Evolutionary conservation across 2,329 filamentous ascomycete genomes (phyloP), one percentile per base, ranked within the genome.

Genomic region (Alternaria alternata): DNA sequence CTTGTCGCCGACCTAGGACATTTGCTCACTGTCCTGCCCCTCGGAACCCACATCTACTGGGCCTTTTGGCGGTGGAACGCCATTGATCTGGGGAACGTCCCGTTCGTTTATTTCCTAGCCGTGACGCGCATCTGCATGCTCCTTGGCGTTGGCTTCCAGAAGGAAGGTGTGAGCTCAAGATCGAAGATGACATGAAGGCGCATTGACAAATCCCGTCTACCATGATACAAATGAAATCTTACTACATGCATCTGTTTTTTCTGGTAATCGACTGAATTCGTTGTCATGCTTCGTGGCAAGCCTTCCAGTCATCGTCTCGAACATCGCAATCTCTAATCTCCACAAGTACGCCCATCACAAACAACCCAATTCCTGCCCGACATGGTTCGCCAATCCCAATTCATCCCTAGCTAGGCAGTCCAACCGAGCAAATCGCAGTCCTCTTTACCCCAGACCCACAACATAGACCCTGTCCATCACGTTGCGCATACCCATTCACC

Each of bases 1-100:
- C 83, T 94, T 32, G 75, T 94, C 16, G 91, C 90, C n/a, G 91
- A 94, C 76, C 75, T 93, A 34, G 91, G 91, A 4, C 91, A 94
- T 76, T 79, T 94, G 56, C 91, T 88, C 77, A 88, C 87, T 36
- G 84, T 93, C 60, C 79, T 81, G 36, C 81, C 80, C 28, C 80
- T 90, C 30, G 91, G 91, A 0, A 65, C 74, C 12, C 78, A 80
- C 8, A 81, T 92, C n/a, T 92, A 90, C 77, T 91, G 87, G 83
- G 82, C 87, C 65, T 81, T 86, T 28, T 70, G 78, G 65, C 75
- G 77, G 9, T 92, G 89, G 90, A 91, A 90, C 75, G 82, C 83
- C 12, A 89, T 90, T 62, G 87, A 88, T 65, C 86, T 84, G 82
- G 90, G 89, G 1, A 91, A 91, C 70, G 83, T 92, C 16, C 85